Conservation (phyloP, 2,329 filamentous ascomycete species). For the Hypoxylon sp. region DNA sequence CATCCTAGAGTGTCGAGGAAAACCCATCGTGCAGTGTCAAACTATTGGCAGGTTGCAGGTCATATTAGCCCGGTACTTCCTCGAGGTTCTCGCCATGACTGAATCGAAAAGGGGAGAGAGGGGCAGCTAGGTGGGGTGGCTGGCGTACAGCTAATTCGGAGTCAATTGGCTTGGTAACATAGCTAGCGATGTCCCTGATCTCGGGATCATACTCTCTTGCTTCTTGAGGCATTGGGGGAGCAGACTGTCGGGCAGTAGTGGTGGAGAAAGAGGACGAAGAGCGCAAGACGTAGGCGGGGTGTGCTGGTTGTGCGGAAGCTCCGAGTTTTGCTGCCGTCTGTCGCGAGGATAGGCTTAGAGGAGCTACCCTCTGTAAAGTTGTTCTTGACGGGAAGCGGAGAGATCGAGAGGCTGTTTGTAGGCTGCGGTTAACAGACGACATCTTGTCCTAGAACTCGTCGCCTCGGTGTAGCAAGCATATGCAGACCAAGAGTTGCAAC, state of each 20-base stretch:
- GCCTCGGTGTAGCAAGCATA: not conserved
- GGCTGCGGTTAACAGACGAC: constrained; percentile 63
- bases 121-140: constrained; percentile 47
- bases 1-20: constrained; percentile 97
- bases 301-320: constrained; percentile 43
- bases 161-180: constrained; percentile 88
- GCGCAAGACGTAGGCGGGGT: constrained; percentile 47
- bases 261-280: constrained; percentile 57
- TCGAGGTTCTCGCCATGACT: constrained; percentile 4
- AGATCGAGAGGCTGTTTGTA: constrained; percentile 63
- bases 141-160: constrained; percentile 88
- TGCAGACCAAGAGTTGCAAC: not conserved
- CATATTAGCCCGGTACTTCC: constrained; percentile 41
- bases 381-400: constrained; percentile 48
- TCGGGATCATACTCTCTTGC: constrained; percentile 82
- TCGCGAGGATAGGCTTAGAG: constrained; percentile 47
- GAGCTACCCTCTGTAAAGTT: constrained; percentile 48
- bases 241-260: constrained; percentile 56
- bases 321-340: constrained; percentile 40
- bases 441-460: constrained; percentile 44
- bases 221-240: constrained; percentile 59
- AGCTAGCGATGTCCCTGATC: constrained; percentile 93
- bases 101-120: constrained; percentile 23
- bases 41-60: constrained; percentile 58
- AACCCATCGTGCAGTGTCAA: constrained; percentile 94